These are phyloP conservation scores for Trypanosoma lewisi DNA, from an alignment of 208 protist genomes.

Conservation along the genomic window DNA sequence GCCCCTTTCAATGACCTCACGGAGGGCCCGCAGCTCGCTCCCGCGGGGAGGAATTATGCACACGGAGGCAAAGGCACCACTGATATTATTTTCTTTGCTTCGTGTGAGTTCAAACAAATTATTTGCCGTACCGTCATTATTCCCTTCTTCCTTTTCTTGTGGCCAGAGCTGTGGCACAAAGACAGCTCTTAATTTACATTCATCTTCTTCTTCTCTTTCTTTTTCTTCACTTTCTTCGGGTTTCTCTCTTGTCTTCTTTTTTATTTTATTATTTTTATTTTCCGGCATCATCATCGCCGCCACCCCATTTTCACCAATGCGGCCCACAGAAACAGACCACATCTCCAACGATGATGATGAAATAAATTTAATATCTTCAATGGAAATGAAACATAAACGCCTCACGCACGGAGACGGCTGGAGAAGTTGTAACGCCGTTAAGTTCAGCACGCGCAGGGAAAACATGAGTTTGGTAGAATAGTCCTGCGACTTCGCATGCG, in stretches of 20 bases:
- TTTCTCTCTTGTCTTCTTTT: no score
- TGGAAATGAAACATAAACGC: constrained; percentile 20
- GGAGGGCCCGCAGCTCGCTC: constrained; percentile 19
- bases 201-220: not conserved
- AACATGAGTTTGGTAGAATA: constrained; percentile 8
- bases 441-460: constrained; percentile 10
- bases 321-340: constrained; percentile 21
- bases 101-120: constrained; percentile 7
- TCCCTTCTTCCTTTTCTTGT: not conserved
- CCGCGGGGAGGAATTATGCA: constrained; percentile 39
- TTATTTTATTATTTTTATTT: no score
- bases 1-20: constrained; percentile 5
- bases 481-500: constrained; percentile 8
- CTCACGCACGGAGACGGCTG: not conserved
- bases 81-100: not conserved
- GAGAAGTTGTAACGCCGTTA: constrained; percentile 7
- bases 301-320: constrained; percentile 21
- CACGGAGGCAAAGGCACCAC: constrained; percentile 5
- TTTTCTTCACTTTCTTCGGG: no score
- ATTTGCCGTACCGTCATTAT: not conserved
- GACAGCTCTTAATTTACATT: constrained; percentile 4
- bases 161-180: constrained; percentile 5
- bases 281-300: no score
- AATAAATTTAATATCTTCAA: constrained; percentile 10
- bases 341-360: not conserved